These are phyloP conservation scores for Plasmodium fragile DNA, from an alignment of 169 alveolate genomes.

Conservation along the genomic window DNA sequence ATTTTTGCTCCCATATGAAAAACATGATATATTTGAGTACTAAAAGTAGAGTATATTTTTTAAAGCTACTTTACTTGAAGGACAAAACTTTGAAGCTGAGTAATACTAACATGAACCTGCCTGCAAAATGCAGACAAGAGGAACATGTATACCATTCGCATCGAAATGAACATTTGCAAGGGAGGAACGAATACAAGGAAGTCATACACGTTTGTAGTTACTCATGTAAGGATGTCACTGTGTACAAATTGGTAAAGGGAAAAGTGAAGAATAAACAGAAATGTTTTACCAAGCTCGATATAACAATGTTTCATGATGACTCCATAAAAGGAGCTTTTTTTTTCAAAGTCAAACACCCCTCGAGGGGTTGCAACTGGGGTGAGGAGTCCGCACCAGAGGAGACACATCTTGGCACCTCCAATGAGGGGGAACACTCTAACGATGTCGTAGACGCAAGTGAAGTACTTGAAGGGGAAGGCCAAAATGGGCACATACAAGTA, in stretches of 20 bases:
- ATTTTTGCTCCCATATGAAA: conserved; percentile 41
- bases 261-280: conserved; percentile 43
- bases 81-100: conserved; percentile 55
- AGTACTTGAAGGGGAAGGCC: neutral
- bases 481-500: neutral
- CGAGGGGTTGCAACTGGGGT: neutral
- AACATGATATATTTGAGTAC: conserved; percentile 42
- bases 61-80: conserved; percentile 21
- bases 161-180: conserved; percentile 11
- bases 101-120: conserved; percentile 68
- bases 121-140: conserved; percentile 8
- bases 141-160: conserved; percentile 56
- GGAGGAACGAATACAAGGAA: conserved; percentile 26
- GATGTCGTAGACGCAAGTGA: neutral
- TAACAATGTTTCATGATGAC: conserved; percentile 28
- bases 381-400: neutral
- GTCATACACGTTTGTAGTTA: conserved; percentile 72
- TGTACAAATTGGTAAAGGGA: conserved; percentile 65
- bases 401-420: neutral
- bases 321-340: conserved; percentile 42
- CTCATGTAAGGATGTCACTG: conserved; percentile 17
- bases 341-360: neutral
- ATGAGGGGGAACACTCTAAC: neutral
- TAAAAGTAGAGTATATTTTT: conserved; percentile 41
- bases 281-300: conserved; percentile 19